These are phyloP conservation scores for Plasmopara muralis DNA, from an alignment of 352 stramenopile species.

Conservation along the genomic window DNA sequence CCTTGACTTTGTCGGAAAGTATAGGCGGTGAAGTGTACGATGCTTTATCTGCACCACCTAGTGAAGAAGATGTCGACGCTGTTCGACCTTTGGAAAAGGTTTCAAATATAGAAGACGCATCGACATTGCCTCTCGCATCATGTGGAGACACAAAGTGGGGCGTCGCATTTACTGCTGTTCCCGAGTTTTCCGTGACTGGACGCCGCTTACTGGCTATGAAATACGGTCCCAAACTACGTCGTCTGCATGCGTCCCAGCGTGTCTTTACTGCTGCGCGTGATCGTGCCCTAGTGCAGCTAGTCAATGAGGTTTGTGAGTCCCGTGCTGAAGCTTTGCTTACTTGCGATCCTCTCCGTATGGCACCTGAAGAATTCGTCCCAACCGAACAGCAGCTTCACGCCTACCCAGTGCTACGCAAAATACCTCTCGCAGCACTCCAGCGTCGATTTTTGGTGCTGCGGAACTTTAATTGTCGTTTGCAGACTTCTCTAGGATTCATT, in stretches of 20 bases:
- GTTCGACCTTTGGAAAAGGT: slow-evolving; percentile 16
- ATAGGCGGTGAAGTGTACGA: slow-evolving; percentile 12
- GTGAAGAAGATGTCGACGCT: no score
- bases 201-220: slow-evolving; percentile 64
- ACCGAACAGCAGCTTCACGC: slow-evolving; percentile 56
- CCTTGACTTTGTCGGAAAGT: slow-evolving; percentile 16
- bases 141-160: slow-evolving; percentile 69
- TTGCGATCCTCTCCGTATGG: slow-evolving; percentile 81
- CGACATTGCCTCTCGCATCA: slow-evolving; percentile 22
- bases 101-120: slow-evolving; percentile 18
- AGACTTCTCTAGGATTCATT: slow-evolving; percentile 82
- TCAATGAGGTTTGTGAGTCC: slow-evolving; percentile 80
- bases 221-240: slow-evolving; percentile 52
- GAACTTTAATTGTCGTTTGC: slow-evolving; percentile 83
- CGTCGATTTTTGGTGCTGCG: slow-evolving; percentile 79
- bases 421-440: slow-evolving; percentile 56
- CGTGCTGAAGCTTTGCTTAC: slow-evolving; percentile 66
- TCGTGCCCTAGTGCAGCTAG: slow-evolving; percentile 66
- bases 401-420: slow-evolving; percentile 35
- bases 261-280: slow-evolving; percentile 65
- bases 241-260: slow-evolving; percentile 58
- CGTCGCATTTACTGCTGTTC: slow-evolving; percentile 79
- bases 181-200: slow-evolving; percentile 78
- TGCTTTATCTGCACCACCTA: neutral
- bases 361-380: slow-evolving; percentile 69